A percentile compares a stretch with the other conserved stretches of the same genome.
These are phyloP conservation scores for Scytalidium lignicola DNA, from an alignment of 2,329 filamentous ascomycete species.

Conservation along the genomic window DNA sequence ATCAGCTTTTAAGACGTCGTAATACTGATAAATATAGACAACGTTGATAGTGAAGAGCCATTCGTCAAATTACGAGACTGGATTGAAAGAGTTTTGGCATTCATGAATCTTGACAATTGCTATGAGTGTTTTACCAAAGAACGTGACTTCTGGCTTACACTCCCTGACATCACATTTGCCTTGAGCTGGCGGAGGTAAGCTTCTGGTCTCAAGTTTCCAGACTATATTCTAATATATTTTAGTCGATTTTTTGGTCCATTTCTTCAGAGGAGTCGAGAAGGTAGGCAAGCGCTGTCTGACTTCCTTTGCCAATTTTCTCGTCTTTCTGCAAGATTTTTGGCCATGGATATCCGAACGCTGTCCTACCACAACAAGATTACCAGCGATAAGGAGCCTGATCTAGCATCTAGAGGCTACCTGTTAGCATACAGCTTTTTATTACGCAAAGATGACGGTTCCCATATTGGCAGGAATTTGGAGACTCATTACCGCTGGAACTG, in stretches of 20 bases:
- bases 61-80: slow-evolving; percentile 42
- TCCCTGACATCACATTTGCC: slow-evolving; percentile 46
- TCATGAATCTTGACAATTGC: slow-evolving; percentile 28
- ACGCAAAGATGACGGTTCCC: slow-evolving; percentile 28
- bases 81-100: slow-evolving; percentile 44
- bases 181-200: slow-evolving; percentile 38
- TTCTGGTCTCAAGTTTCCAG: neutral
- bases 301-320: slow-evolving; percentile 33
- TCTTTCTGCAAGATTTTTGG: slow-evolving; percentile 47
- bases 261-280: slow-evolving; percentile 15
- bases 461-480: slow-evolving; percentile 28
- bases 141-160: slow-evolving; percentile 44
- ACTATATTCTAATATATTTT: slow-evolving; percentile 11
- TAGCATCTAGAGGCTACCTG: slow-evolving; percentile 42
- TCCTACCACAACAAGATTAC: slow-evolving; percentile 20
- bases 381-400: slow-evolving; percentile 30
- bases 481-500: slow-evolving; percentile 36
- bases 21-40: slow-evolving; percentile 32
- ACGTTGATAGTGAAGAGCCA: slow-evolving; percentile 37
- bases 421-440: slow-evolving; percentile 36
- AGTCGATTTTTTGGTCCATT: slow-evolving; percentile 28
- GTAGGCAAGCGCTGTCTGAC: slow-evolving; percentile 19
- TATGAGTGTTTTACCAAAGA: slow-evolving; percentile 41
- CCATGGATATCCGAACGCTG: slow-evolving; percentile 40
- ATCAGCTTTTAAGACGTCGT: slow-evolving; percentile 14